A percentile compares a stretch with the other conserved stretches of the same genome.
phyloP scores from a whole-genome alignment of 352 stramenopile genomes.

The Phytophthora quininea region DNA sequence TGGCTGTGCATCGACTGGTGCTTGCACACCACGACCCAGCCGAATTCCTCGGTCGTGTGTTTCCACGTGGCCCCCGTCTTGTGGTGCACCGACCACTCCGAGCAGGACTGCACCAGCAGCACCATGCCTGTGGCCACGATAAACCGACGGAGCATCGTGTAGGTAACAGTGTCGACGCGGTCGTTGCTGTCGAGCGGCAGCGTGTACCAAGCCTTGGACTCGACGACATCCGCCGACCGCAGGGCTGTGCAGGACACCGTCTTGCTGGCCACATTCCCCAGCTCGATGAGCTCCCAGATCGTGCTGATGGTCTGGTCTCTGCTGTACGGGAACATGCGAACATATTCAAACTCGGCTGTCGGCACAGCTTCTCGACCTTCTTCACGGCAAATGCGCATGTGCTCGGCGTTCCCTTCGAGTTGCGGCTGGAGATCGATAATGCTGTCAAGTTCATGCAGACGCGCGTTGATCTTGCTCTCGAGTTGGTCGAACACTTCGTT shows the following conservation, averaged over 20 bases:
- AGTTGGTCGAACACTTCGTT: conserved; percentile 12
- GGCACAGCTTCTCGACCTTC: not conserved
- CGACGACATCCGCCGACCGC: conserved; percentile 7
- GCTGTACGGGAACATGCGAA: conserved; percentile 15
- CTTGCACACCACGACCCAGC: conserved; percentile 13
- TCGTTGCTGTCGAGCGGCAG: conserved; percentile 1
- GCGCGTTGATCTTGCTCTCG: conserved; percentile 14
- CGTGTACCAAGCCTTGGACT: conserved; percentile 4
- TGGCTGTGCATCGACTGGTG: conserved; percentile 6
- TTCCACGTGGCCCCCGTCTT: conserved; percentile 1
- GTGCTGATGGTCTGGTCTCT: conserved; percentile 10
- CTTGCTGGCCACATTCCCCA: conserved; percentile 1
- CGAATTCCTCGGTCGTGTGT: conserved; percentile 17
- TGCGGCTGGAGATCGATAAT: conserved; percentile 8
- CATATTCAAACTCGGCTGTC: conserved; percentile 18
- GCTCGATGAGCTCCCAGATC: conserved; percentile 19
- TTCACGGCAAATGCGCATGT: conserved; percentile 24
- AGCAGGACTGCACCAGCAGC: conserved; percentile 12
- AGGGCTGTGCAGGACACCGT: not conserved
- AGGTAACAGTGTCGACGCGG: conserved; percentile 9
- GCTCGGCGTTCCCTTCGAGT: not conserved
- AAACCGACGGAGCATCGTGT: conserved; percentile 16
- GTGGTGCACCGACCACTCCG: conserved; percentile 20
- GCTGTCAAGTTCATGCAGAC: conserved; percentile 17
- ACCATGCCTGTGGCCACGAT: conserved; percentile 8